Evolutionary conservation across 768 basidiomycete species (phyloP).

Genomic region (Lentinula detonsa): DNA sequence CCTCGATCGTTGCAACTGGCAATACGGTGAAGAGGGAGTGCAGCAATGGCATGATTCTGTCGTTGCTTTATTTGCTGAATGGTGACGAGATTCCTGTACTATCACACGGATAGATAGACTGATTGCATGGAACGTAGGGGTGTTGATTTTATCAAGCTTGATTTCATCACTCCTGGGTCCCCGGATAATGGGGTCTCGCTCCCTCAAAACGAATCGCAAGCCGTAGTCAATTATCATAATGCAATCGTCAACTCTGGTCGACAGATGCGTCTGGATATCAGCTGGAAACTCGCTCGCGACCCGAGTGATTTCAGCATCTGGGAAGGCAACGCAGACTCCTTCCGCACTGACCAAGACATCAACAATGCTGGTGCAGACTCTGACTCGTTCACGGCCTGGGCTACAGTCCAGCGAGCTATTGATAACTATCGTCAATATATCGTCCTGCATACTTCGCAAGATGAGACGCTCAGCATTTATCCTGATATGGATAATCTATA

Average conservation of each 20-base stretch:
- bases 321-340: conserved; percentile 4
- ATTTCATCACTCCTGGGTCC: conserved; percentile 10
- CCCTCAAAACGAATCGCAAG: conserved; percentile 4
- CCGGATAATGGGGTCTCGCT: conserved; percentile 6
- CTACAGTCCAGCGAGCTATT: conserved; percentile 8
- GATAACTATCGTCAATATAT: conserved; percentile 10
- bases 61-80: conserved; percentile 6
- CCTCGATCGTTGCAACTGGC: conserved; percentile 6
- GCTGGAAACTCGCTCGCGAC: conserved; percentile 9
- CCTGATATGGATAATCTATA: conserved; percentile 11
- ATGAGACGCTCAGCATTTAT: conserved; percentile 6
- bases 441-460: conserved; percentile 1
- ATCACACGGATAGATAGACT: not conserved
- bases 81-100: not conserved
- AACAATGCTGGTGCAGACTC: conserved; percentile 6
- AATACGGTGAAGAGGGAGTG: conserved; percentile 5
- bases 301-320: conserved; percentile 5
- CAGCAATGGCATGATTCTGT: conserved; percentile 10
- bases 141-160: conserved; percentile 10
- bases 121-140: conserved; percentile 1
- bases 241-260: conserved; percentile 3
- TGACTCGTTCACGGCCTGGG: conserved; percentile 5
- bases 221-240: conserved; percentile 5
- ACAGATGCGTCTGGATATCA: conserved; percentile 9
- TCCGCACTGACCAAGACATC: conserved; percentile 11